phyloP scores from a whole-genome alignment of 1,284 basidiomycete genomes.

The Inonotus hispidus region DNA sequence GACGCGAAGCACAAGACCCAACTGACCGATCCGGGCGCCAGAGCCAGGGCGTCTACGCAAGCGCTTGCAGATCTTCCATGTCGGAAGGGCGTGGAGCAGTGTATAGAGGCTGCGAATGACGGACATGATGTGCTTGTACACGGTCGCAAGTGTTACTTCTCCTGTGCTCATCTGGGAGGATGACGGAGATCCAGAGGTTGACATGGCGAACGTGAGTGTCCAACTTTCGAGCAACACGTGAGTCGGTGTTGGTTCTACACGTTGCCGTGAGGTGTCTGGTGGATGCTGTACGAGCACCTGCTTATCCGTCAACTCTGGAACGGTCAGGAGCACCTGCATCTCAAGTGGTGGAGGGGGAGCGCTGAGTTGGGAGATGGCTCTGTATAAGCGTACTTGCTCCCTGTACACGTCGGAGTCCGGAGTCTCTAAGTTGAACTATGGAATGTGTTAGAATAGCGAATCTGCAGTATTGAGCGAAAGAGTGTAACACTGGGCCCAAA shows the following conservation, averaged over 20 bases:
- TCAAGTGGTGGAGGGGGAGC: slow-evolving; percentile 44
- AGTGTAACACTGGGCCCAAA: not conserved
- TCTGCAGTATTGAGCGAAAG: not conserved
- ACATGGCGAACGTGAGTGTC: slow-evolving; percentile 48
- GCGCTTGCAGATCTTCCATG: slow-evolving; percentile 65
- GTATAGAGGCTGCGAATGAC: slow-evolving; percentile 72
- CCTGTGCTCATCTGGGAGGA: slow-evolving; percentile 1
- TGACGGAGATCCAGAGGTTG: slow-evolving; percentile 1
- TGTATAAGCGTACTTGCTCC: slow-evolving; percentile 56
- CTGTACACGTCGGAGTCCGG: slow-evolving; percentile 61
- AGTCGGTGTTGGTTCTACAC: slow-evolving; percentile 60
- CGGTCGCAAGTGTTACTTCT: slow-evolving; percentile 62
- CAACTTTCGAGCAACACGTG: slow-evolving; percentile 72
- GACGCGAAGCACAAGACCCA: slow-evolving; percentile 52
- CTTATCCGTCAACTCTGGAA: slow-evolving; percentile 62
- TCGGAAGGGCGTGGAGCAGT: slow-evolving; percentile 62
- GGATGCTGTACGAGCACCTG: slow-evolving; percentile 64
- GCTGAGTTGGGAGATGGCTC: slow-evolving; percentile 45
- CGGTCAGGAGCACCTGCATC: slow-evolving; percentile 61
- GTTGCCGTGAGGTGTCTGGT: slow-evolving; percentile 51
- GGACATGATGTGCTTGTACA: slow-evolving; percentile 78
- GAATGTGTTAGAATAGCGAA: not conserved
- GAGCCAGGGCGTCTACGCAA: slow-evolving; percentile 41
- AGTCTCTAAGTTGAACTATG: slow-evolving; percentile 76
- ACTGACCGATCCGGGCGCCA: slow-evolving; percentile 38